Conservation (phyloP, 345 rosid genomes). For the Bruguiera gymnorhiza region DNA sequence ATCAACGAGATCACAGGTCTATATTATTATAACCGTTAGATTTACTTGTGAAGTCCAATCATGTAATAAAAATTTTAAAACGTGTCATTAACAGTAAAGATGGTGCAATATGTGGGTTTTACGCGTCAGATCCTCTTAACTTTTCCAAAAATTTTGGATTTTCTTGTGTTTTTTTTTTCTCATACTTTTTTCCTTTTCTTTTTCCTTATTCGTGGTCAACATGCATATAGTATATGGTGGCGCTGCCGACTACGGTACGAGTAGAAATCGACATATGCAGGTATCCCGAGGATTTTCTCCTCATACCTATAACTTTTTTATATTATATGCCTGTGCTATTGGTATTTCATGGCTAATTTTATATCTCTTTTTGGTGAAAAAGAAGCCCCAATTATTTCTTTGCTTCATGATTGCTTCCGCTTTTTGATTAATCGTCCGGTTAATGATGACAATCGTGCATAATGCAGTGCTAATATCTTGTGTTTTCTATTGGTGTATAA, state of each 20-base stretch:
- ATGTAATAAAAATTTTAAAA: no score
- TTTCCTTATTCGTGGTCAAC: background rate
- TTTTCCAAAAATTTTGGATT: no score
- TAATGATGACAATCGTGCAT: conserved; percentile 27
- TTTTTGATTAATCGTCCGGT: conserved; percentile 19
- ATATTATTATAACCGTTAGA: no score
- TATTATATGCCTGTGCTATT: background rate
- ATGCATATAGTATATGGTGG: background rate
- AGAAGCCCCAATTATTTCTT: background rate
- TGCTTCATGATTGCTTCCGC: conserved; percentile 21
- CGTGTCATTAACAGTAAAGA: no score
- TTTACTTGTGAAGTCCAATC: no score
- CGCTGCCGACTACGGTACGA: conserved; percentile 24
- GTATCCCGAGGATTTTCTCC: no score
- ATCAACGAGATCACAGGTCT: no score
- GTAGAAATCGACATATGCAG: background rate
- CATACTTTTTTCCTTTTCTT: no score
- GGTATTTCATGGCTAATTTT: background rate
- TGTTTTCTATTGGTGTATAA: background rate
- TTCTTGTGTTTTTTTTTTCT: no score
- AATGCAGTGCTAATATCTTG: background rate
- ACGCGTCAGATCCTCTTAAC: no score
- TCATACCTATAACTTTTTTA: background rate
- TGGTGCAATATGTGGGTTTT: no score
- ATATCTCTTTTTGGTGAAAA: background rate